Conservation (phyloP, 2,329 filamentous ascomycete species). For the Aureobasidium pullulans region DNA sequence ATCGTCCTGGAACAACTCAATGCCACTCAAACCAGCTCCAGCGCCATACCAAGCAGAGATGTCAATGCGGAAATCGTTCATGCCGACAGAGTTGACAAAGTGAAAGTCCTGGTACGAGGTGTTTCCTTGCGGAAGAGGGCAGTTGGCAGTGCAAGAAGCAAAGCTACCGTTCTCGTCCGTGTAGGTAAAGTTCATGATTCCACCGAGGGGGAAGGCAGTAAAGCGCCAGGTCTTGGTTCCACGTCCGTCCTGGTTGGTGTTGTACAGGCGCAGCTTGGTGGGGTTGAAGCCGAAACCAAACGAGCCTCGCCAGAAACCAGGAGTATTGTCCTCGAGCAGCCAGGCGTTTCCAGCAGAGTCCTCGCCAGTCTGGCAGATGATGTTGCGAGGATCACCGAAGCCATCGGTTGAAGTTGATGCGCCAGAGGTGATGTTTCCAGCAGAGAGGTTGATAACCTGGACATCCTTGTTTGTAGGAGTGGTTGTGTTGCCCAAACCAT, state of each 20-base stretch:
- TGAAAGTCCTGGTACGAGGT: conserved; percentile 77
- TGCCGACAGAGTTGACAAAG: conserved; percentile 81
- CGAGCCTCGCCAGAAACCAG: conserved; percentile 75
- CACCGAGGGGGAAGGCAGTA: conserved; percentile 74
- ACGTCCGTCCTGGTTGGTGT: conserved; percentile 74
- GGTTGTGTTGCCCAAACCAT: conserved; percentile 74
- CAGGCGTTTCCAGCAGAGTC: conserved; percentile 72
- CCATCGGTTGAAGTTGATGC: conserved; percentile 55
- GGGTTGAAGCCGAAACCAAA: conserved; percentile 82
- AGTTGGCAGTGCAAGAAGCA: conserved; percentile 68
- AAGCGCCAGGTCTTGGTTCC: conserved; percentile 82
- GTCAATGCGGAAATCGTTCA: conserved; percentile 79
- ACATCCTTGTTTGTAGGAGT: conserved; percentile 58
- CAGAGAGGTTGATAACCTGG: conserved; percentile 76
- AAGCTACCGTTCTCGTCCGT: conserved; percentile 64
- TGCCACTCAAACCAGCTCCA: conserved; percentile 76
- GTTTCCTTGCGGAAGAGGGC: conserved; percentile 68
- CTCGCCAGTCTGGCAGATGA: conserved; percentile 70
- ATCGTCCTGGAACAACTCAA: conserved; percentile 77
- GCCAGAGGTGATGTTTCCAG: conserved; percentile 64
- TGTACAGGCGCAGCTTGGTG: conserved; percentile 79
- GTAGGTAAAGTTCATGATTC: conserved; percentile 95
- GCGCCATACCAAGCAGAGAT: conserved; percentile 80
- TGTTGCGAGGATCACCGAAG: conserved; percentile 68
- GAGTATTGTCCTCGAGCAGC: conserved; percentile 65